These are phyloP conservation scores for Monosporascus sp. DNA, from an alignment of 2,329 filamentous ascomycete species.

Conservation along the genomic window DNA sequence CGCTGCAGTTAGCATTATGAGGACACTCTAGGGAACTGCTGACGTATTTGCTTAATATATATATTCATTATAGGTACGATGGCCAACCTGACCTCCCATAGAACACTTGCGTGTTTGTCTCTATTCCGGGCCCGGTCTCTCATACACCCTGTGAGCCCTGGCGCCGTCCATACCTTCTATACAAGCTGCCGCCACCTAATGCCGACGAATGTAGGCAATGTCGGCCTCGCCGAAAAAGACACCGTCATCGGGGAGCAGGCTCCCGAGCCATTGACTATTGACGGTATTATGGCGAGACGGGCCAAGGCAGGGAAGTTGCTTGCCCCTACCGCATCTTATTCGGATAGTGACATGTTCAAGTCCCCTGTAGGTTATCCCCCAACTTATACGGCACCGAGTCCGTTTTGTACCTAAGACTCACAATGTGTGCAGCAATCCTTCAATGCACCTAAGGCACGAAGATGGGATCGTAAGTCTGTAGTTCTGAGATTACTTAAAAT, in stretches of 20 bases:
- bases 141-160: conserved; percentile 1
- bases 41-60: not conserved
- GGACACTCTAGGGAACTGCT: not conserved
- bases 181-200: conserved; percentile 3
- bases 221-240: conserved; percentile 16
- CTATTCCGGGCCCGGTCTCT: conserved; percentile 2
- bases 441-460: conserved; percentile 69
- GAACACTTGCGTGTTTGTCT: conserved; percentile 5
- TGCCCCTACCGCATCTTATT: conserved; percentile 70
- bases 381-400: conserved; percentile 20
- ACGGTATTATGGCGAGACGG: conserved; percentile 62
- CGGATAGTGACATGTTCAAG: conserved; percentile 81
- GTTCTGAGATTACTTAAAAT: not conserved
- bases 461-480: conserved; percentile 73
- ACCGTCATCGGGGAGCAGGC: conserved; percentile 15
- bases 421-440: conserved; percentile 32
- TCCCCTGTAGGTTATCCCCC: conserved; percentile 48
- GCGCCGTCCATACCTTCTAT: conserved; percentile 8
- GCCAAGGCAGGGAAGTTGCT: conserved; percentile 66
- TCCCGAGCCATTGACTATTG: conserved; percentile 47
- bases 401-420: conserved; percentile 8
- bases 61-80: conserved; percentile 2
- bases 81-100: conserved; percentile 5
- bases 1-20: not conserved
- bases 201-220: conserved; percentile 16